Percentiles rank a stretch among this genome's conserved stretches.
Conservation (phyloP, 2,329 filamentous ascomycete genomes). For the Leptographium flavum region DNA sequence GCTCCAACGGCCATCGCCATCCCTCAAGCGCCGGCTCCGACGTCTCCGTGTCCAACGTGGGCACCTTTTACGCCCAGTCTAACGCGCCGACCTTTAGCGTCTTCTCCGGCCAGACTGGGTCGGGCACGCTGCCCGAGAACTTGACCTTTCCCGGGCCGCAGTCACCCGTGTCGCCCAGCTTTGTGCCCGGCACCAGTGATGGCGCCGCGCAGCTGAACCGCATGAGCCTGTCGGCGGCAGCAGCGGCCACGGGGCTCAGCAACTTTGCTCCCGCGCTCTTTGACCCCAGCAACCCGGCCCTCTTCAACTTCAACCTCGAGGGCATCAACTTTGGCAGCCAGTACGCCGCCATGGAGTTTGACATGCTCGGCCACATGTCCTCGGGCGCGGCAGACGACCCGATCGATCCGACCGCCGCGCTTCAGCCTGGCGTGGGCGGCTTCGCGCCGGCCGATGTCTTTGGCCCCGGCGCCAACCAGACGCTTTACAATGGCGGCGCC, state of each 20-base stretch:
- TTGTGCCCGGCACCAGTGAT: constrained; percentile 33
- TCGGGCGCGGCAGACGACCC: constrained; percentile 74
- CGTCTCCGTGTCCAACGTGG: constrained; percentile 23
- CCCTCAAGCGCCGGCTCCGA: constrained; percentile 32
- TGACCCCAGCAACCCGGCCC: constrained; percentile 77
- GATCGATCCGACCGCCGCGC: constrained; percentile 41
- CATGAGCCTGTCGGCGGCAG: constrained; percentile 26
- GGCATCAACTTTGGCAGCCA: constrained; percentile 92
- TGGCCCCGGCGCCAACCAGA: constrained; percentile 33
- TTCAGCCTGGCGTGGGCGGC: constrained; percentile 17
- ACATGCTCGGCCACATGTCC: constrained; percentile 92
- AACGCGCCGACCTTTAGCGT: constrained; percentile 33
- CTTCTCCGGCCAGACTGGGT: constrained; percentile 31
- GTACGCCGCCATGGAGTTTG: constrained; percentile 89
- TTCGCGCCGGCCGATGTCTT: constrained; percentile 34
- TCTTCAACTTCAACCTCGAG: constrained; percentile 93
- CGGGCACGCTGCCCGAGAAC: constrained; percentile 30
- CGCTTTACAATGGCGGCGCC: constrained; percentile 31
- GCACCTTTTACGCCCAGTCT: constrained; percentile 30
- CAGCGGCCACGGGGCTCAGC: constrained; percentile 32
- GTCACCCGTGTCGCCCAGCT: constrained; percentile 62
- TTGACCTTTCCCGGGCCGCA: constrained; percentile 49
- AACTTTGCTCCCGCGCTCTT: constrained; percentile 51
- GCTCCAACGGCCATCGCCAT: constrained; percentile 32
- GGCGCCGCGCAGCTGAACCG: constrained; percentile 26